Evolutionary conservation across 176 grass and related monocot species (phyloP).

Genomic region (Oryza punctata): DNA sequence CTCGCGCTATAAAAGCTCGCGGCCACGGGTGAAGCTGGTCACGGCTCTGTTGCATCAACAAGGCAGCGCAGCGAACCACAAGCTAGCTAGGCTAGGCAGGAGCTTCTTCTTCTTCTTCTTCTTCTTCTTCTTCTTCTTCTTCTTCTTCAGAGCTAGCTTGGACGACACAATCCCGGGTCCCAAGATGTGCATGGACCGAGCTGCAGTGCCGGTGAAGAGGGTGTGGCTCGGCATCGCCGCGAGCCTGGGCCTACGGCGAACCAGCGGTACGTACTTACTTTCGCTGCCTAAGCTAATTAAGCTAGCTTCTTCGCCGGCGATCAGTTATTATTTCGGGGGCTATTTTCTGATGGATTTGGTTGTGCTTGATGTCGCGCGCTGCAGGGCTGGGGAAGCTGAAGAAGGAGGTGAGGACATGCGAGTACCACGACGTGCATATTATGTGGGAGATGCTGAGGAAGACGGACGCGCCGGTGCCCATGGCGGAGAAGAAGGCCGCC

Average conservation of each 20-base stretch:
- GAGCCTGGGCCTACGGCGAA: slow-evolving; percentile 52
- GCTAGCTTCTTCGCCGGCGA: neutral
- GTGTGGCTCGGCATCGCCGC: slow-evolving; percentile 58
- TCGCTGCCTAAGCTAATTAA: neutral
- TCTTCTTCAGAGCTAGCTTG: too few species aligned
- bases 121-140: neutral
- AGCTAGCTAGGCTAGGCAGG: neutral
- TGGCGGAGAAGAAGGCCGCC: slow-evolving; percentile 49
- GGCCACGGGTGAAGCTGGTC: neutral
- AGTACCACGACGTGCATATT: slow-evolving; percentile 84
- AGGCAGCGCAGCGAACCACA: neutral
- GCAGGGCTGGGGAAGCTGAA: slow-evolving; percentile 72
- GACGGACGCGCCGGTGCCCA: slow-evolving; percentile 42
- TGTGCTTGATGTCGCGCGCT: neutral
- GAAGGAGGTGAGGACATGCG: slow-evolving; percentile 92
- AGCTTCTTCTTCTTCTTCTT: neutral
- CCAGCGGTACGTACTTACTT: slow-evolving; percentile 52
- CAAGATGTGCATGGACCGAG: slow-evolving; percentile 55
- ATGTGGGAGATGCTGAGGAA: slow-evolving; percentile 89
- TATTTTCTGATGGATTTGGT: slow-evolving; percentile 10
- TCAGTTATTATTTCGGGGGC: neutral
- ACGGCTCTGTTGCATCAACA: neutral
- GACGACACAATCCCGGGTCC: neutral
- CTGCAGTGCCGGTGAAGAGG: slow-evolving; percentile 56
- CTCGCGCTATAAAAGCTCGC: slow-evolving; percentile 44